Conservation (phyloP, 106 monocot genomes). For the Hemerocallis citrina region DNA sequence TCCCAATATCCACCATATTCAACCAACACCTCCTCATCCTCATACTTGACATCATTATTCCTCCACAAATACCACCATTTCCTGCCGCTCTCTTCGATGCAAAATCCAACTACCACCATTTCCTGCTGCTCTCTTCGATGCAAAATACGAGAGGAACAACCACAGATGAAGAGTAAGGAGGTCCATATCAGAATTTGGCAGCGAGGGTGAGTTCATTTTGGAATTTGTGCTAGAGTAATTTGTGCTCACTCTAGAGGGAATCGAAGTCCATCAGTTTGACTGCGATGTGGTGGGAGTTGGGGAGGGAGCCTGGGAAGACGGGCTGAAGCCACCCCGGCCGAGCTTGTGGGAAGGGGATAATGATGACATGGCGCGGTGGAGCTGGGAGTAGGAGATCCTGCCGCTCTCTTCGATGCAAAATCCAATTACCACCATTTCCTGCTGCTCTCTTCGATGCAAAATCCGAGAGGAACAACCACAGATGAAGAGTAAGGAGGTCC, state of each 20-base stretch:
- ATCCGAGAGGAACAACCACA: slow-evolving; percentile 53
- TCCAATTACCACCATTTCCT: background rate
- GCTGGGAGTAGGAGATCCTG: slow-evolving; percentile 50
- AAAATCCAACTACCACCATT: no score
- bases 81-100: no score
- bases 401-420: no score
- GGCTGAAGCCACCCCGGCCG: slow-evolving; percentile 81
- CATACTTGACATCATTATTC: slow-evolving; percentile 3
- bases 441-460: slow-evolving; percentile 8
- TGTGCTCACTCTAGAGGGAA: slow-evolving; percentile 76
- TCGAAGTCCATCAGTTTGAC: slow-evolving; percentile 70
- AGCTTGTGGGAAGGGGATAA: slow-evolving; percentile 43
- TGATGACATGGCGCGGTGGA: slow-evolving; percentile 50
- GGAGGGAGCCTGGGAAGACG: slow-evolving; percentile 54
- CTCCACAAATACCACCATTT: slow-evolving; percentile 9
- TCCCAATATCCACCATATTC: slow-evolving; percentile 65
- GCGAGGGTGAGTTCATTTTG: slow-evolving; percentile 78
- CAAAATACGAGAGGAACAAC: slow-evolving; percentile 53
- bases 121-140: background rate
- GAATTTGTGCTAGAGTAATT: no score
- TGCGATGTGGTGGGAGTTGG: slow-evolving; percentile 21
- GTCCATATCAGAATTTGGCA: no score
- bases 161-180: no score
- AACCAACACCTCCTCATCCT: background rate
- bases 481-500: no score